Evolutionary conservation across 1,284 basidiomycete species (phyloP), one percentile per base, ranked within the genome.

Genomic region (Microbotryomycetes sp.): DNA sequence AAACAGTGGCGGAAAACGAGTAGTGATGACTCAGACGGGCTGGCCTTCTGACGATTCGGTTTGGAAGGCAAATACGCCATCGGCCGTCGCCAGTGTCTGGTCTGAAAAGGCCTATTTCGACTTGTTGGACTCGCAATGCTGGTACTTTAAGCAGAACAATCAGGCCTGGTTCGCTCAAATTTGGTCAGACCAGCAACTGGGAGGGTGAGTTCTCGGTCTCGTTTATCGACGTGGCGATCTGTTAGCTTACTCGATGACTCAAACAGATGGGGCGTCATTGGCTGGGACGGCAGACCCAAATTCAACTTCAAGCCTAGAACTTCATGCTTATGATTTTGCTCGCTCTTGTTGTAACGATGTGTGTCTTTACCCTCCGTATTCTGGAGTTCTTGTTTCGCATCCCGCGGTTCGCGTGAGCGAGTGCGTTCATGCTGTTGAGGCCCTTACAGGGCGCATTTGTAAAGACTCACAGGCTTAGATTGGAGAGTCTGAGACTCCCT

Each of bases 111-210:
- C 78, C 50, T 72, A 70, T 47, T 71, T 60, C 31, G 41, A 66
- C 27, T 45, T 72, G 57, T 57, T 72, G 15, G 69, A 72, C 49
- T 29, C 54, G 2, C 54, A 71, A 27, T 72, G 69, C 49, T 11
- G 15, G 2, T 52, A 55, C 29, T 62, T 69, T 29, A 56, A 56
- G 41, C 15, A 31, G 15, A 56, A 30, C 23, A 69, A 82, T 69
- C 76, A 88, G 24, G 87, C 86, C 13, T 88, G 87, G 87, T 89
- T 89, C 71, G 83, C 83, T 51, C 86, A 88, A 70, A 83, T 87
- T 52, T 88, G 86, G 70, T 82, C 82, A 3, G 85, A 87, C 69
- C 65, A 74, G 60, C 79, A 45, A 29, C 28, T 58, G 4, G n/a
- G 29, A 1, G 61, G 61, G 23, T 62, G 54, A 41, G 52, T 31